Evolutionary conservation across 805 yeast genomes (phyloP), one percentile per base, ranked within the genome.

Genomic region (Candida qinlingensis): DNA sequence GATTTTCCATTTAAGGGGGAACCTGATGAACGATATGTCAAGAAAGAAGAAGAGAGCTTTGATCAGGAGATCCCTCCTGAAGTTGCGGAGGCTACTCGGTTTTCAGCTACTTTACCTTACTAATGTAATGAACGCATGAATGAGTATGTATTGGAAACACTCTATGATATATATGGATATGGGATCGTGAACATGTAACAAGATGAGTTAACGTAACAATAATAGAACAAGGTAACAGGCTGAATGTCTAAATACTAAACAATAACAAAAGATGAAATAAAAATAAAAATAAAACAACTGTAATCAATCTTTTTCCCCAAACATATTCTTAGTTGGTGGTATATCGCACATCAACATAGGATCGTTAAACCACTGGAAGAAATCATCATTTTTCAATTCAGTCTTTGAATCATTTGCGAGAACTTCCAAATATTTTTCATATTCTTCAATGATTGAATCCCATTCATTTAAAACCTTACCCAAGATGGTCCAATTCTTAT

Each of bases 381-480:
- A 8, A 4, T 39, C 33, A 8, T 42, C 51, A 46, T 34, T 47
- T 19, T 33, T 27, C 3, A 51, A 28, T 5, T 37, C 37, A 36
- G 13, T 34, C 27, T 41, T 45, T 33, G 49, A 45, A n/a, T 50
- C 54, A 27, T 38, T 40, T 4, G 44, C 54, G 10, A 43, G 26
- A 25, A 48, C n/a, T 27, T 33, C 42, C 3, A 38, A 19, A 33
- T 46, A 63, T 11, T 53, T 45, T 47, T 75, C 75, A 71, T 79
- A 75, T 54, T 79, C 85, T 49, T 71, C 73, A 26, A 77, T 74
- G 39, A 69, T 61, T 4, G 49, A 33, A 48, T 74, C 73, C 75
- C 81, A 76, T 54, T 80, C 86, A 55, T 73, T 76, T 45, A 80
- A 56, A 7, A 78, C 67, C 47, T 73, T 72, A 9, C 82, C 83